Conservation (phyloP, 345 rosid genomes). For the Acer negundo region DNA sequence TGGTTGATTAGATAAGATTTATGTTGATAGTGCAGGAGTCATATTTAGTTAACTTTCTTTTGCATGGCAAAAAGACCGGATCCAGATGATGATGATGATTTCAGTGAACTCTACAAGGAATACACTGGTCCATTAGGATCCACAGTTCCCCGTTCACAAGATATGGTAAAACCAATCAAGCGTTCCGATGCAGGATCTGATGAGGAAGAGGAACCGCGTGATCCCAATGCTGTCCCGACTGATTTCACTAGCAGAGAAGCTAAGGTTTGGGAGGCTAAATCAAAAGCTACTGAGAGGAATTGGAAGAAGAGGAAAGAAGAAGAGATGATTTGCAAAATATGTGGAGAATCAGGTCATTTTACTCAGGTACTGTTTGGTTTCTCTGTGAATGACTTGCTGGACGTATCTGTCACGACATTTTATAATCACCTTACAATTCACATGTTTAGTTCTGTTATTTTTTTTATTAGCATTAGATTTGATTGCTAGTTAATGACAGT, state of each 20-base stretch:
- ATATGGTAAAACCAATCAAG: slow-evolving; percentile 51
- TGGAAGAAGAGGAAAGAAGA: slow-evolving; percentile 99
- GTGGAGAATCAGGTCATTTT: slow-evolving; percentile 97
- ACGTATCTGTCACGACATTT: neutral
- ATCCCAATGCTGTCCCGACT: slow-evolving; percentile 96
- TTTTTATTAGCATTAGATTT: neutral
- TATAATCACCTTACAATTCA: neutral
- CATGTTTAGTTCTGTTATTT: neutral
- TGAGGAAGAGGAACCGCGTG: slow-evolving; percentile 79
- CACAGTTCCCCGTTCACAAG: slow-evolving; percentile 42
- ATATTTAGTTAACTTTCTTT: slow-evolving; percentile 19
- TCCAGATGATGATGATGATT: slow-evolving; percentile 85
- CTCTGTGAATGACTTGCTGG: neutral
- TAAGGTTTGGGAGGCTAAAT: slow-evolving; percentile 99
- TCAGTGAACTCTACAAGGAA: slow-evolving; percentile 93
- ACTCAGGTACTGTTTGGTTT: slow-evolving; percentile 67
- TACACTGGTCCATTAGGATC: slow-evolving; percentile 79
- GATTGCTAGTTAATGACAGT: neutral
- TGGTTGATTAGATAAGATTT: slow-evolving; percentile 6
- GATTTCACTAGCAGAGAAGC: slow-evolving; percentile 99
- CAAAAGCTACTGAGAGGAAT: slow-evolving; percentile 96
- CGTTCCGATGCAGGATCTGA: slow-evolving; percentile 58
- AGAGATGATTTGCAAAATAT: slow-evolving; percentile 95
- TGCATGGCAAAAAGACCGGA: slow-evolving; percentile 77
- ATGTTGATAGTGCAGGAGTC: slow-evolving; percentile 27